phyloP scores from a whole-genome alignment of 2,329 filamentous ascomycete genomes.

The Beauveria brongniartii region DNA sequence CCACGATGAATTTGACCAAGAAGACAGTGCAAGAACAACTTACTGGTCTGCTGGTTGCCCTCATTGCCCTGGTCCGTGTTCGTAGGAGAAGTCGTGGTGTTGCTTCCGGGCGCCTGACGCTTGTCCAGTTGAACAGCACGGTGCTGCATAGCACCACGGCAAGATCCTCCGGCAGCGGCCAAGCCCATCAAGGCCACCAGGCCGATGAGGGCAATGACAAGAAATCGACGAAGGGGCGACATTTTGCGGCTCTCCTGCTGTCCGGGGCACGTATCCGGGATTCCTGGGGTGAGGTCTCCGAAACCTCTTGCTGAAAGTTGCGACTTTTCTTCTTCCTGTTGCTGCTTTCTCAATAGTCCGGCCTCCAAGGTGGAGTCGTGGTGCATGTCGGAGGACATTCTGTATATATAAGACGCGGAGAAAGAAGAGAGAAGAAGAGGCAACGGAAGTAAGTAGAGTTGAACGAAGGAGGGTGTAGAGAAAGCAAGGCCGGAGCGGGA shows the following conservation, averaged over 20 bases:
- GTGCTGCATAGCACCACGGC: neutral
- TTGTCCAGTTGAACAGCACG: neutral
- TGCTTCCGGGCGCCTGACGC: constrained; percentile 4
- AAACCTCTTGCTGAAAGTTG: constrained; percentile 4
- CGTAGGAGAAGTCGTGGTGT: constrained; percentile 2
- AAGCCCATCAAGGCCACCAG: constrained; percentile 32
- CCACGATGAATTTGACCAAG: neutral
- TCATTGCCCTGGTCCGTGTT: neutral
- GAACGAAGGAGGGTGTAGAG: neutral
- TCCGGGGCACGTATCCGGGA: neutral
- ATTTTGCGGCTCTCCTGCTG: constrained; percentile 3
- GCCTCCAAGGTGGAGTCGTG: constrained; percentile 7
- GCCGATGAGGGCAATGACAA: constrained; percentile 20
- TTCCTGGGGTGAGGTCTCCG: constrained; percentile 2
- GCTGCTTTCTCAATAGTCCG: constrained; percentile 9
- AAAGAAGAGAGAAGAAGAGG: neutral
- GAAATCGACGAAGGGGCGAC: constrained; percentile 2
- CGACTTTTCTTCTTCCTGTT: constrained; percentile 9
- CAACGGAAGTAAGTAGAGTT: neutral
- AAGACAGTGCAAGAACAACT: neutral
- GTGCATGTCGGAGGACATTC: constrained; percentile 3
- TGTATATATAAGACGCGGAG: neutral
- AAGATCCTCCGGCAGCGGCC: constrained; percentile 1
- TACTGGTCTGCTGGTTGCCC: neutral
- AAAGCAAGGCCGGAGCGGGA: neutral